phyloP scores from a whole-genome alignment of 345 rosid species.

The Eucalyptus sp. region DNA sequence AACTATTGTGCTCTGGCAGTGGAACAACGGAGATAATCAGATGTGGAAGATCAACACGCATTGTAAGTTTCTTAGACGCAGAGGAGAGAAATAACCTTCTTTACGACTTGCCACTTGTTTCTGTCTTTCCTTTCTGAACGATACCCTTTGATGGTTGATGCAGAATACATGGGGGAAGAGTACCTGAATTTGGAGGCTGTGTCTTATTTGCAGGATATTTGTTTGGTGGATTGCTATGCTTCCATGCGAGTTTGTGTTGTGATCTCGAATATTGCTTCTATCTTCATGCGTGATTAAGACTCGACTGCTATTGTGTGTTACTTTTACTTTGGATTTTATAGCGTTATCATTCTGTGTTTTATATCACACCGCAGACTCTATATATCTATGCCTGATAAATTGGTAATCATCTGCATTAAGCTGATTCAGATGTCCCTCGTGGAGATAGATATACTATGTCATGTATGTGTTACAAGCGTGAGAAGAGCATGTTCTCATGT shows the following conservation, averaged over 20 bases:
- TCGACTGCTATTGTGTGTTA: background rate
- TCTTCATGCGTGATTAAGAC: background rate
- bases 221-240: background rate
- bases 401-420: background rate
- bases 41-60: constrained; percentile 41
- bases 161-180: background rate
- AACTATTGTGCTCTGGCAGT: constrained; percentile 60
- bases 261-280: background rate
- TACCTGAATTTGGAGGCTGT: background rate
- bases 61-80: background rate
- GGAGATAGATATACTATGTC: background rate
- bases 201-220: background rate
- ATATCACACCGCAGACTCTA: background rate
- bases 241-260: background rate
- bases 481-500: background rate
- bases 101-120: background rate
- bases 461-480: background rate
- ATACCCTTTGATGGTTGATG: background rate
- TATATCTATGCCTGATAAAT: background rate
- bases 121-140: background rate
- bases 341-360: background rate
- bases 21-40: constrained; percentile 90
- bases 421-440: background rate
- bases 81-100: background rate
- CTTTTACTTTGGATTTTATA: background rate